Evolutionary conservation across 2,329 filamentous ascomycete species (phyloP), one percentile per base, ranked within the genome.

Genomic region (Dactylonectria estremocensis): DNA sequence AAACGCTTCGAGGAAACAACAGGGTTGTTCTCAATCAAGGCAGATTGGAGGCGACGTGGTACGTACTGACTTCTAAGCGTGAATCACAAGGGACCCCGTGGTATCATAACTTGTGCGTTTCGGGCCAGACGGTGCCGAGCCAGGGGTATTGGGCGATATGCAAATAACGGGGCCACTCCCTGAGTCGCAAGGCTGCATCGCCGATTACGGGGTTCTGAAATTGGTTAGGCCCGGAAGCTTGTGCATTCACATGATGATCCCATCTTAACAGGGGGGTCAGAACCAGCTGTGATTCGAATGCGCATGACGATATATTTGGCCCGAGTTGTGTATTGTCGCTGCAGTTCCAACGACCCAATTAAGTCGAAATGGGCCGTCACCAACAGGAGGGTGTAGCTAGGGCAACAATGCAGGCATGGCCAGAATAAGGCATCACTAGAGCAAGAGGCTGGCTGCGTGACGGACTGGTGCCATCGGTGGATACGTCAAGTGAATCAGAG

Each of bases 221-320:
- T 45, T 11, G 58, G 49, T 54, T 61, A 61, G 58, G 9, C 10
- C 37, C 31, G 3, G 24, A 49, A 45, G 37, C 24, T 20, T 31
- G 20, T 37, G 16, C 58, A 61, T 59, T 50, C 45, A 59, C 45
- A 59, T 59, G 56, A 59, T 59, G 56, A 59, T 59, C n/a, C 31
- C 45, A 50, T 43, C 18, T 50, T 59, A 40, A 18, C 18, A 35
- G 20, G 31, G 28, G 20, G 31, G 28, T 49, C 20, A 37, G 46
- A 62, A 33, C 53, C 13, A 20, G 24, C 31, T 20, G n/a, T 40
- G 31, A 20, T 20, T 46, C 33, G 33, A 37, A 40, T 37, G 33
- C 24, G 6, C 57, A 52, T 14, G 33, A 45, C n/a, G n/a, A 60
- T 50, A 52, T 37, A 31, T 22, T 35, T 48, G 57, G 46, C 57